Base-by-base conservation (phyloP, 331 rosid genomes). In the Dryas integrifolia region DNA sequence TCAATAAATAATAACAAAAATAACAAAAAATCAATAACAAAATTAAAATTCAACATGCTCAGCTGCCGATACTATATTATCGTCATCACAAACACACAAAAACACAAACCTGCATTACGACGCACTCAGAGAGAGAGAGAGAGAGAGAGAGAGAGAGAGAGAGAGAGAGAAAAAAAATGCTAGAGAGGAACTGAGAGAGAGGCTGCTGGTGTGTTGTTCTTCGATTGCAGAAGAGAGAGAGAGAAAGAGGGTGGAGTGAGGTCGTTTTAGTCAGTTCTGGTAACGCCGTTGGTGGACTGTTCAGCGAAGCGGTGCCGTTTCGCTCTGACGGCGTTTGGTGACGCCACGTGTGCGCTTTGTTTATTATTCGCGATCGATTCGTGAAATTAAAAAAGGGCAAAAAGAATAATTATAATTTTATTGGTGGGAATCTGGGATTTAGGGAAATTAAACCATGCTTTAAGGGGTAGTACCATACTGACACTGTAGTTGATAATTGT, bases 281-380 rank as follows among this genome's bases (percentile, higher is more conserved):
- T 76, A 82, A 91, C 92, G 88, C 6, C 81, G 89, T 82, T 67
- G 67, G 65, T 43, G 26, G 14, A 30, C 18, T 58, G 60, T 49
- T 13, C 16, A 40, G 24, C 24, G 35, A 30, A 43, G 63, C 47
- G 67, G 40, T 57, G 73, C 58, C 46, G 83, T 53, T 21, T 57
- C 11, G 21, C 14, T 3, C 51, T 43, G 52, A 80, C 84, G 85
- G 77, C 77, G 82, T 88, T 82, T 66, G 51, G 24, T 69, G 72
- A 43, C 40, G 60, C 74, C 24, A 45, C 49, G 79, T 60, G 59
- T 55, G 48, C 14, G 72, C 3, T 41, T 57, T 50, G 14, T 47
- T 9, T 47, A 47, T 14, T 50, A 21, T 21, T 21, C 24, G 24
- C 24, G 24, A 21, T 21, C 24, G 24, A 21, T 21, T 21, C 24